These are phyloP conservation scores for Ophiocordyceps polyrhachis-furcata DNA, from an alignment of 2,329 filamentous ascomycete genomes.

Conservation along the genomic window DNA sequence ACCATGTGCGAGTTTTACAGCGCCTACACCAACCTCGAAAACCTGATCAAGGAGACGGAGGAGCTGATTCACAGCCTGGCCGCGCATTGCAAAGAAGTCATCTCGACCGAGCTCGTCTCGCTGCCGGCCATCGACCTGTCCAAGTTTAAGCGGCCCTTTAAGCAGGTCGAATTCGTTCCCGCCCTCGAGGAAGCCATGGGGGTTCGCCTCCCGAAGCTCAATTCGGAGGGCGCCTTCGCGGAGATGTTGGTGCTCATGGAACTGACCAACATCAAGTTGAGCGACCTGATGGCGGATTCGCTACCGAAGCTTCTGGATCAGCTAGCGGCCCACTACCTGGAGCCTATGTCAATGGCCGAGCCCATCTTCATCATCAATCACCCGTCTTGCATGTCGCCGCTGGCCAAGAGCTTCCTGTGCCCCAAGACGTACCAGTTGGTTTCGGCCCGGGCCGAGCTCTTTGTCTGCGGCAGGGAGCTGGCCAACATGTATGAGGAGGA, in stretches of 20 bases:
- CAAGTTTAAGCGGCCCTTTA: slow-evolving; percentile 36
- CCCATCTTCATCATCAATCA: slow-evolving; percentile 83
- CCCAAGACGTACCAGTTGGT: slow-evolving; percentile 49
- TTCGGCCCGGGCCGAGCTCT: slow-evolving; percentile 70
- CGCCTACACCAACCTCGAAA: slow-evolving; percentile 58
- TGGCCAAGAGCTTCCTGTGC: slow-evolving; percentile 72
- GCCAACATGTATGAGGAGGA: slow-evolving; percentile 98
- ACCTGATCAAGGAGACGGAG: slow-evolving; percentile 62
- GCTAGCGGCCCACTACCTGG: slow-evolving; percentile 58
- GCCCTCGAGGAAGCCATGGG: slow-evolving; percentile 52
- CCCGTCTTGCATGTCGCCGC: slow-evolving; percentile 75
- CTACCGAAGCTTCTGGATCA: slow-evolving; percentile 59
- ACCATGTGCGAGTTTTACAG: slow-evolving; percentile 96
- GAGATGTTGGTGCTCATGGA: slow-evolving; percentile 33
- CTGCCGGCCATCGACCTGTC: slow-evolving; percentile 29
- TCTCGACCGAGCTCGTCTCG: slow-evolving; percentile 23
- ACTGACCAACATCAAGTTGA: slow-evolving; percentile 44
- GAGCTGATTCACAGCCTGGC: slow-evolving; percentile 44
- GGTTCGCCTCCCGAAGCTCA: slow-evolving; percentile 45
- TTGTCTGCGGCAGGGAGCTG: slow-evolving; percentile 61
- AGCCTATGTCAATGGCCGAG: slow-evolving; percentile 45
- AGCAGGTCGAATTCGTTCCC: slow-evolving; percentile 63
- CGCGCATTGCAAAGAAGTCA: slow-evolving; percentile 26
- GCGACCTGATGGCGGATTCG: slow-evolving; percentile 42
- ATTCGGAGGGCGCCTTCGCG: slow-evolving; percentile 31